Evolutionary conservation across 371 early-diverging fungal genomes (phyloP).

Genomic region (Coelomomyces lativittatus): DNA sequence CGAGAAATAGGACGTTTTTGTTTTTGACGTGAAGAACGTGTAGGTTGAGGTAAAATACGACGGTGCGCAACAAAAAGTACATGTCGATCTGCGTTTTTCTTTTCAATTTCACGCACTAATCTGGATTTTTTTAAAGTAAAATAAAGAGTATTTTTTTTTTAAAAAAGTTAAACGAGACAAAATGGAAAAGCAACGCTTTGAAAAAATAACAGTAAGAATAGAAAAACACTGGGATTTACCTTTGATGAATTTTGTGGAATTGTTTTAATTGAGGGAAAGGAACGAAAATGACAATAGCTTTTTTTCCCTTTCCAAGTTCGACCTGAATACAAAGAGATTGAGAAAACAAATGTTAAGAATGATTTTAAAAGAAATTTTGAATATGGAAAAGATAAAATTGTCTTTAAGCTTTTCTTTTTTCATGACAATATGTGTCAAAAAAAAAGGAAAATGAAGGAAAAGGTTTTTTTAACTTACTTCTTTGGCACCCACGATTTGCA

Average conservation of each 20-base stretch:
- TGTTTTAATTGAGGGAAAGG: constrained; percentile 80
- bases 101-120: constrained; percentile 92
- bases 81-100: constrained; percentile 97
- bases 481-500: constrained; percentile 83
- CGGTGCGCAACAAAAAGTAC: constrained; percentile 88
- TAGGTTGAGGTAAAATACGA: constrained; percentile 80
- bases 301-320: constrained; percentile 79
- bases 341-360: background rate
- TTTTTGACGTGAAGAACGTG: constrained; percentile 64
- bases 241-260: constrained; percentile 81
- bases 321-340: constrained; percentile 23
- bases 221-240: constrained; percentile 25
- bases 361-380: background rate
- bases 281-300: constrained; percentile 89
- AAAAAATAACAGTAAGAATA: no score
- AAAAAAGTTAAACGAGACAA: no score
- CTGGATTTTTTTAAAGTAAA: background rate
- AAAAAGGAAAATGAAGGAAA: no score
- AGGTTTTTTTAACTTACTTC: constrained; percentile 49
- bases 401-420: background rate
- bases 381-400: no score
- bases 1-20: constrained; percentile 87
- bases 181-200: no score
- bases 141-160: background rate
- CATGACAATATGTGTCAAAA: no score